Base-by-base conservation (phyloP, 495 filamentous ascomycete species). In the Xanthoparmelia taractica region DNA sequence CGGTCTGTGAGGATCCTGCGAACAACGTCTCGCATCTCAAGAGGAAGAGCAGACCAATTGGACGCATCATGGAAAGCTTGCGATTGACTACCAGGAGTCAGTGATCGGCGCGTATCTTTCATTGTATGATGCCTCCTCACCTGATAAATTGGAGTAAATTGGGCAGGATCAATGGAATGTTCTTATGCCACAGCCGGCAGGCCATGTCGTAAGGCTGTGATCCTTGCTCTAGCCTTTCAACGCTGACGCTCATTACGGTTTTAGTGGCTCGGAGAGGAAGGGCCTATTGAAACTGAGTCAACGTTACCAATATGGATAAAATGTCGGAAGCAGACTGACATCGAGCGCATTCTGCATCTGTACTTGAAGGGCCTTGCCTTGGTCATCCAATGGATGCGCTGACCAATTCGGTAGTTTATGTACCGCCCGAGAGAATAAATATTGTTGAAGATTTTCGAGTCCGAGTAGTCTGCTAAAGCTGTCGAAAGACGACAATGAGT, bases 31-130 rank as follows among this genome's bases (percentile, higher is more conserved):
- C 82, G 86, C 81, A 93, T 87, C 47, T 96, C 90, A 41, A 78
- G 75, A 15, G 91, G 85, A n/a, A 96, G 75, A 48, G 83, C 80
- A 27, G 79, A 80, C 94, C 94, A 99, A 67, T 91, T 94, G 27
- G 77, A 73, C 0, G 91, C 84, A 67, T 96, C 90, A 71, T 96
- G 90, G 67, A 94, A 96, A n/a, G 91, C 89, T 76, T 97, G 92
- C 6, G 92, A 91, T 69, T 92, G 84, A 66, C 88, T 94, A 61
- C 71, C 61, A 71, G 57, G 31, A 63, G 41, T 57, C 57, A 73
- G 64, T 69, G 29, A 64, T 55, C 23, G 38, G 8, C 27, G 23
- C 13, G 13, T 57, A n/a, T 31, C 38, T 33, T 33, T 8, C 31
- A n/a, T 34, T 41, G 27, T 56, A 27, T 37, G 43, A 56, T 36